These are phyloP conservation scores for Pezicula rhizophila DNA, from an alignment of 2,329 filamentous ascomycete species.

Conservation along the genomic window DNA sequence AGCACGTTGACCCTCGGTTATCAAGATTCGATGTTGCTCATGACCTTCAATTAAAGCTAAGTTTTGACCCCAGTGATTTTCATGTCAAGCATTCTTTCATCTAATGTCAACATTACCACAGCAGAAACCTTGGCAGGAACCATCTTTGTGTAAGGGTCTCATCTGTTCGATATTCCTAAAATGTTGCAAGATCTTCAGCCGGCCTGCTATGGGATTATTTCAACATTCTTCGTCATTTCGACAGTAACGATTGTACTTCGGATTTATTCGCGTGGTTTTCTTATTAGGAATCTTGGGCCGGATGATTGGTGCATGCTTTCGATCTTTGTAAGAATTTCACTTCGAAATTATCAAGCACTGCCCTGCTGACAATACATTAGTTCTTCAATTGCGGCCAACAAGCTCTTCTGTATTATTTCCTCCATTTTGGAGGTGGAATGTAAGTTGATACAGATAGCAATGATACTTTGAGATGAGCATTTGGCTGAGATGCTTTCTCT, in stretches of 20 bases:
- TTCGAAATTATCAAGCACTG: background rate
- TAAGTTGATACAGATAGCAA: background rate
- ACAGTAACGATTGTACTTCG: constrained; percentile 7
- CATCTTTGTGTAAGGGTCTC: no score
- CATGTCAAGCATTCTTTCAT: no score
- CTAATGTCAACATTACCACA: no score
- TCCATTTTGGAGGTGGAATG: constrained; percentile 8
- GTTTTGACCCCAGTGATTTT: no score
- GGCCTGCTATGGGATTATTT: constrained; percentile 6
- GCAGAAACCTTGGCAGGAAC: no score
- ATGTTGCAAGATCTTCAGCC: constrained; percentile 1
- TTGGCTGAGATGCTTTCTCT: background rate
- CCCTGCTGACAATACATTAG: constrained; percentile 2
- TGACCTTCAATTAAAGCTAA: no score
- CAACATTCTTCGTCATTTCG: constrained; percentile 5
- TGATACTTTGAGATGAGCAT: background rate
- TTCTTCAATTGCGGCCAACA: constrained; percentile 12
- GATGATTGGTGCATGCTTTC: constrained; percentile 13
- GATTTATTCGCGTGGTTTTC: constrained; percentile 6
- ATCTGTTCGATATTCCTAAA: background rate
- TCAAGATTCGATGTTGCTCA: no score
- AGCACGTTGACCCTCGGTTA: no score
- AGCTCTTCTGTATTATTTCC: constrained; percentile 10
- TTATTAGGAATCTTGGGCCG: constrained; percentile 8
- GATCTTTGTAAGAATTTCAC: constrained; percentile 4